These are phyloP conservation scores for Daucus carota DNA, from an alignment of 129 eudicot genomes.

Conservation along the genomic window DH1_v3.0 NC_030381.2:45744501-45745000, in stretches of 20 bases:
- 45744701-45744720: slow-evolving; percentile 26
- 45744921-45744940: background rate
- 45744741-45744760: slow-evolving; percentile 65
- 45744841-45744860: slow-evolving; percentile 85
- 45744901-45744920: slow-evolving; percentile 5
- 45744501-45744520: too few species aligned
- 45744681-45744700: background rate
- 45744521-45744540: too few species aligned
- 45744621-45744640: too few species aligned
- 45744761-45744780: slow-evolving; percentile 80
- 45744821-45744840: slow-evolving; percentile 71
- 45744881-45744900: slow-evolving; percentile 74
- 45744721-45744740: slow-evolving; percentile 78
- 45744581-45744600: too few species aligned
- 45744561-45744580: too few species aligned
- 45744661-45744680: background rate
- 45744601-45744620: too few species aligned
- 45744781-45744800: slow-evolving; percentile 97
- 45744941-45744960: background rate
- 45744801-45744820: slow-evolving; percentile 75
- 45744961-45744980: too few species aligned
- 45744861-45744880: slow-evolving; percentile 67
- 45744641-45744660: background rate
- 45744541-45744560: too few species aligned
- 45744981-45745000: too few species aligned